Evolutionary conservation across 2,329 filamentous ascomycete genomes (phyloP).

Genomic region (Paecilomyces variotii): DNA sequence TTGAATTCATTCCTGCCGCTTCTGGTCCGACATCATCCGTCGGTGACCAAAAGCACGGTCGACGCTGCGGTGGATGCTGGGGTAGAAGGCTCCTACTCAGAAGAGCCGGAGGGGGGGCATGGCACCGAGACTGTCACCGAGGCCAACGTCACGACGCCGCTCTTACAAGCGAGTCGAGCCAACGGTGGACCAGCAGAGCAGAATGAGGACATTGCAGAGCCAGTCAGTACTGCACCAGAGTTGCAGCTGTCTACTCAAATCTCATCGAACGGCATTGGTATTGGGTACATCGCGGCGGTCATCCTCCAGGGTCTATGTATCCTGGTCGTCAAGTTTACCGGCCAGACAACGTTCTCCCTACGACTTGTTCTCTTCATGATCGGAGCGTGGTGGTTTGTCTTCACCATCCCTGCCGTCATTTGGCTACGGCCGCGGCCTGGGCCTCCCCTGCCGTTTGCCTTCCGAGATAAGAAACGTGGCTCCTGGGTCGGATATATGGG

Average conservation of each 20-base stretch:
- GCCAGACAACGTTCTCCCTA: conserved; percentile 75
- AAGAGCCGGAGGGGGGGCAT: conserved; percentile 1
- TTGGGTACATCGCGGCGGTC: conserved; percentile 82
- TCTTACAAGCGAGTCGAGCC: conserved; percentile 13
- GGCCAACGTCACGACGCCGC: conserved; percentile 17
- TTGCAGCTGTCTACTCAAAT: conserved; percentile 81
- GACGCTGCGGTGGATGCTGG: conserved; percentile 1
- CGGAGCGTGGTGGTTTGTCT: conserved; percentile 86
- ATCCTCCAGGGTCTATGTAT: conserved; percentile 78
- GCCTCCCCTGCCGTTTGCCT: conserved; percentile 56
- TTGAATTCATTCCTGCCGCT: conserved; percentile 92
- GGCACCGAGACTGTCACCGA: conserved; percentile 9
- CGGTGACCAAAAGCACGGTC: conserved; percentile 28
- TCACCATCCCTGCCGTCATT: conserved; percentile 78
- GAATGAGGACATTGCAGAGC: background rate
- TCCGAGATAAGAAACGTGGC: conserved; percentile 28
- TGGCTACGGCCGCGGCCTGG: conserved; percentile 86
- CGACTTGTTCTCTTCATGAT: conserved; percentile 80
- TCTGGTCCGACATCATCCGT: conserved; percentile 76
- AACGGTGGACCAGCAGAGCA: background rate
- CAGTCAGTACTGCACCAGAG: conserved; percentile 46
- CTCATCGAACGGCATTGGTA: conserved; percentile 85
- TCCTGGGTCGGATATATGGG: conserved; percentile 64
- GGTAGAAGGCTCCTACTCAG: conserved; percentile 1
- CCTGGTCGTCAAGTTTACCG: conserved; percentile 61